Conservation (phyloP, 1,284 basidiomycete genomes). For the Bjerkandera adusta region DNA sequence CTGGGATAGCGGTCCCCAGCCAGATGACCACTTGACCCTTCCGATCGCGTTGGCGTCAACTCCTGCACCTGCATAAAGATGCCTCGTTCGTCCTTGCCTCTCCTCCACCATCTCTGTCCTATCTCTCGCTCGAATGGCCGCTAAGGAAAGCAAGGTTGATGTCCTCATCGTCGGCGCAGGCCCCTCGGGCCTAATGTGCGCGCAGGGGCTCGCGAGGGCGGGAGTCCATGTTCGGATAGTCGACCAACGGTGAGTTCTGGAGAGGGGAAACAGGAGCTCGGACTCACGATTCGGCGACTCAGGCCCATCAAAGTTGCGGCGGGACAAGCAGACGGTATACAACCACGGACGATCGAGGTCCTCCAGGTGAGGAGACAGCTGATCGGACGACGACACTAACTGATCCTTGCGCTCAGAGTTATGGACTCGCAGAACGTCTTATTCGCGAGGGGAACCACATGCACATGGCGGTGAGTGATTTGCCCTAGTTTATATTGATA, state of each 20-base stretch:
- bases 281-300: too few species aligned
- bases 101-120: conserved; percentile 4
- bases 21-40: conserved; percentile 8
- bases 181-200: conserved; percentile 33
- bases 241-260: conserved; percentile 19
- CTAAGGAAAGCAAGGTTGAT: conserved; percentile 22
- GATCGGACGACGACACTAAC: background rate
- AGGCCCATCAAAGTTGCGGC: conserved; percentile 58
- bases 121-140: too few species aligned
- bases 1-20: too few species aligned
- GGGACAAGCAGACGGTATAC: conserved; percentile 80
- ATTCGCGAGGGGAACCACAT: conserved; percentile 66
- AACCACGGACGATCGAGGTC: conserved; percentile 76
- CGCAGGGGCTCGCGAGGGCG: conserved; percentile 26
- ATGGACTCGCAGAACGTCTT: conserved; percentile 66
- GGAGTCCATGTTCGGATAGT: conserved; percentile 31
- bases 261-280: too few species aligned
- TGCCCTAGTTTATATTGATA: background rate
- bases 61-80: background rate
- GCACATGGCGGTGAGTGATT: conserved; percentile 55
- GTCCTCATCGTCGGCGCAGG: conserved; percentile 35
- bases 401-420: conserved; percentile 45
- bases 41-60: background rate
- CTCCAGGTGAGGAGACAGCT: too few species aligned
- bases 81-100: background rate